Base-by-base conservation (phyloP, 169 alveolate species). In the Cryptosporidium meleagridis region DNA sequence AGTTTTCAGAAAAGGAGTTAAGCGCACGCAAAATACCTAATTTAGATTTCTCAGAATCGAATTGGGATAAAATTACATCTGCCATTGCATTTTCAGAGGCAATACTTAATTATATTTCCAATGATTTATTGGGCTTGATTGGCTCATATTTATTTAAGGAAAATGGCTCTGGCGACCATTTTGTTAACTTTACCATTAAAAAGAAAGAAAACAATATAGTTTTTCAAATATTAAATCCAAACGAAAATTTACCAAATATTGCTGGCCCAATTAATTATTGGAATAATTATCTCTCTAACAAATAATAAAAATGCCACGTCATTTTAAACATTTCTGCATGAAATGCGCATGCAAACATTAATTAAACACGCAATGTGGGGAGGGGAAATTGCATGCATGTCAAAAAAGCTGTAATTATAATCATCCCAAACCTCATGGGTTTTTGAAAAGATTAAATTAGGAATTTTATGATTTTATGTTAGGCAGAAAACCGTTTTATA, bases 251-350 rank as follows among this genome's bases (percentile, higher is more conserved):
- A n/a, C 86, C 86, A 2, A 59, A 73, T 55, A 73, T 73, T 33
- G 53, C 71, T 35, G 86, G 86, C 33, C 86, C 86, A n/a, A 73
- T 59, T 7, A 59, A 73, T 39, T 33, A 73, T 35, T 73, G 86
- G 86, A 51, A 31, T 18, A 12, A 67, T 9, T 67, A 31, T 67
- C 55, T 67, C 35, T 21, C 37, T 26, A 55, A 3, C 14, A 55
- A 55, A 21, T 53, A 53, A 53, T 53, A 23, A 55, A 55, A 55
- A 55, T 55, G 29, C 67, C 67, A 55, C 67, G 67, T 55, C 31
- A 55, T n/a, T 55, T 14, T 3, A 48, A 45, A 48, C 4, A 14
- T 48, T 55, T 55, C 23, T 55, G 67, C 35, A 23, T 55, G 67
- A 9, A 55, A 0, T 55, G 8, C 23, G 35, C 67, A 55, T 55